Percentiles rank a stretch among this genome's conserved stretches.
These are phyloP conservation scores for Hericium erinaceus DNA, from an alignment of 768 basidiomycete species.

Conservation along the genomic window DNA sequence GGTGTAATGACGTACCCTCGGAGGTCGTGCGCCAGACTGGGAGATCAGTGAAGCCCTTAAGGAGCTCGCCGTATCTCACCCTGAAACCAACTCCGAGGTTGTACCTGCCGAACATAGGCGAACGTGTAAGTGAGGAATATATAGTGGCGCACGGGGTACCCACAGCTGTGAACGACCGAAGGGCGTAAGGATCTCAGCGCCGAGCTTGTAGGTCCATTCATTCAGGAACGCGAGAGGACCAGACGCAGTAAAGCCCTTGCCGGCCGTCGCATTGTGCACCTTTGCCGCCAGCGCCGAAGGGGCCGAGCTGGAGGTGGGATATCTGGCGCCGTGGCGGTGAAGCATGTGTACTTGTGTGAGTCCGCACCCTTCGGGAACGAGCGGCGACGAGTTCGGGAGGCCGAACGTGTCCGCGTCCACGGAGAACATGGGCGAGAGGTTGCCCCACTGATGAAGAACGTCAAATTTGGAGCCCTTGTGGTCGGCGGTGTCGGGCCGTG, in stretches of 20 bases:
- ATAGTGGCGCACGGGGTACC: not conserved
- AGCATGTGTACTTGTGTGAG: conserved; percentile 35
- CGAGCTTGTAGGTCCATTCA: conserved; percentile 38
- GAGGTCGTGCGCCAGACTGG: conserved; percentile 44
- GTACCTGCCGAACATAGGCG: conserved; percentile 18
- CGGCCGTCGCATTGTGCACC: conserved; percentile 15
- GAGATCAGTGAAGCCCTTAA: conserved; percentile 31
- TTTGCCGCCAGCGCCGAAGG: conserved; percentile 21
- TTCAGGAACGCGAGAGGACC: conserved; percentile 35
- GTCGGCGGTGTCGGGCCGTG: conserved; percentile 29
- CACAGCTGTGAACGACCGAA: conserved; percentile 36
- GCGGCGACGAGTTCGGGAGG: conserved; percentile 35
- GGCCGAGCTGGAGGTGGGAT: conserved; percentile 26
- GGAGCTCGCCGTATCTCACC: conserved; percentile 36
- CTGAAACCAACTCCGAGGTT: conserved; percentile 36
- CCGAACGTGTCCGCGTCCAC: conserved; percentile 35
- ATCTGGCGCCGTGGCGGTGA: conserved; percentile 35
- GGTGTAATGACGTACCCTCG: conserved; percentile 22
- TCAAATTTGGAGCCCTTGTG: conserved; percentile 30
- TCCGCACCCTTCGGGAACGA: conserved; percentile 37
- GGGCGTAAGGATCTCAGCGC: conserved; percentile 36
- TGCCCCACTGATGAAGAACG: conserved; percentile 37
- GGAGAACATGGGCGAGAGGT: conserved; percentile 42
- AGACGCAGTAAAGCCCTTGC: conserved; percentile 22
- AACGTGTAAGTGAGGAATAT: not conserved